phyloP scores from a whole-genome alignment of 805 yeast species.

The Nakazawaea laoshanensis region DNA sequence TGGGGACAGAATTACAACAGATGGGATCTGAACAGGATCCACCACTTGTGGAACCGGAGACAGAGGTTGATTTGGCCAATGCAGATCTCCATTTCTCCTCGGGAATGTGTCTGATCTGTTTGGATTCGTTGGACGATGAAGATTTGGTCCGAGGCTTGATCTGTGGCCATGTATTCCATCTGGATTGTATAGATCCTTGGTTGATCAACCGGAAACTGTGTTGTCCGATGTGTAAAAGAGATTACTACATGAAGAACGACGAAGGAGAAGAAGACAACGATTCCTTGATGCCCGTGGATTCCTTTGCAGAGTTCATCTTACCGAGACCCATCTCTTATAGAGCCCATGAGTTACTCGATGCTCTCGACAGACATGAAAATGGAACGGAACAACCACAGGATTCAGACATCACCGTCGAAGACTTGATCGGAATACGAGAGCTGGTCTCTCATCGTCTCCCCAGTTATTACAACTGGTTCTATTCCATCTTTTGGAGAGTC shows the following conservation, averaged over 20 bases:
- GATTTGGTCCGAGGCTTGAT: slow-evolving; percentile 64
- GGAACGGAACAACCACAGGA: background rate
- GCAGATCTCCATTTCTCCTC: slow-evolving; percentile 42
- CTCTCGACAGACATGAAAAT: slow-evolving; percentile 11
- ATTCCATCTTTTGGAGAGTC: slow-evolving; percentile 38
- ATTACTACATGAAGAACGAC: slow-evolving; percentile 39
- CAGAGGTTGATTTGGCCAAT: slow-evolving; percentile 1
- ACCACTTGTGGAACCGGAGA: background rate
- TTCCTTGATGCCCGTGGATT: slow-evolving; percentile 14
- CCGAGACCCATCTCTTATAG: slow-evolving; percentile 19
- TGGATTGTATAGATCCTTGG: slow-evolving; percentile 79
- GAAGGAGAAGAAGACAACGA: slow-evolving; percentile 11
- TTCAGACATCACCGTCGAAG: slow-evolving; percentile 4
- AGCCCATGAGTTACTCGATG: slow-evolving; percentile 18
- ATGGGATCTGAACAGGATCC: background rate
- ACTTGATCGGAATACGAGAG: slow-evolving; percentile 13
- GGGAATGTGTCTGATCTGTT: slow-evolving; percentile 73
- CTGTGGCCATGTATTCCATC: slow-evolving; percentile 81
- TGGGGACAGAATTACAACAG: background rate
- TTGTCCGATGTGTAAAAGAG: slow-evolving; percentile 79
- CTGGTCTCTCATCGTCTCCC: slow-evolving; percentile 10
- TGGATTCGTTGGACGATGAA: slow-evolving; percentile 54
- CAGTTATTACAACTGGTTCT: slow-evolving; percentile 21
- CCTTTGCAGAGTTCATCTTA: slow-evolving; percentile 12
- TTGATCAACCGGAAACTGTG: slow-evolving; percentile 64